Evolutionary conservation across 2,329 filamentous ascomycete species (phyloP).

Genomic region (Fusarium irregulare): DNA sequence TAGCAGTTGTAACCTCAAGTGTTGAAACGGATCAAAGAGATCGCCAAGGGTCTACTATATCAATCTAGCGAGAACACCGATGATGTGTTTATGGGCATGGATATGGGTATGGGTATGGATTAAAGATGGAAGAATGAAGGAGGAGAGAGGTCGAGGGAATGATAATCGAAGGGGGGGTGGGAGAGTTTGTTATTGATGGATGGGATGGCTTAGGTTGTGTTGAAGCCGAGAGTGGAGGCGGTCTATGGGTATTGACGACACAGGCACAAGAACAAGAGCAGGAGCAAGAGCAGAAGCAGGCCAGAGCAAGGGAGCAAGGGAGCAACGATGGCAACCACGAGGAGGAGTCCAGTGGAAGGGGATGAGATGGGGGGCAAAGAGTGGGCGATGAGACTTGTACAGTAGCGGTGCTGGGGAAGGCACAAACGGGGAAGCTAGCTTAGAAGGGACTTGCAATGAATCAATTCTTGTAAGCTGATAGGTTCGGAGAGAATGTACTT

Average conservation of each 20-base stretch:
- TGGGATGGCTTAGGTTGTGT: slow-evolving; percentile 33
- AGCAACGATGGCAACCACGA: slow-evolving; percentile 35
- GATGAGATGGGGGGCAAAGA: slow-evolving; percentile 37
- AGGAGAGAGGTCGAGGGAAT: slow-evolving; percentile 28
- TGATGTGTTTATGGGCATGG: slow-evolving; percentile 23
- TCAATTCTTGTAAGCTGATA: slow-evolving; percentile 44
- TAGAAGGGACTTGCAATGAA: slow-evolving; percentile 39
- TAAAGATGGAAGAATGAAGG: slow-evolving; percentile 14
- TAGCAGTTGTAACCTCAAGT: slow-evolving; percentile 36
- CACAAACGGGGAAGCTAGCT: slow-evolving; percentile 37
- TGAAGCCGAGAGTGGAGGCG: slow-evolving; percentile 42
- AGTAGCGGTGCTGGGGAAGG: slow-evolving; percentile 35
- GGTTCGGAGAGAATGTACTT: slow-evolving; percentile 16
- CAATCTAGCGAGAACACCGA: slow-evolving; percentile 30
- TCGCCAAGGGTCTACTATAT: slow-evolving; percentile 28
- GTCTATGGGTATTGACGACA: slow-evolving; percentile 45
- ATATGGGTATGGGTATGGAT: slow-evolving; percentile 4
- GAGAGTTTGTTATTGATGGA: slow-evolving; percentile 42
- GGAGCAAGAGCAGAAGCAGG: slow-evolving; percentile 1
- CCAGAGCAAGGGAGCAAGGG: slow-evolving; percentile 42
- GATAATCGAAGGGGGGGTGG: slow-evolving; percentile 31
- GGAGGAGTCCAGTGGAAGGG: slow-evolving; percentile 23
- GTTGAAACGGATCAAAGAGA: slow-evolving; percentile 33
- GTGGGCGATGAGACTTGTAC: slow-evolving; percentile 35
- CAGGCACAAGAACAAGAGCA: slow-evolving; percentile 20